Base-by-base conservation (phyloP, 345 rosid species). In the Gynandropsis gynandra region DNA sequence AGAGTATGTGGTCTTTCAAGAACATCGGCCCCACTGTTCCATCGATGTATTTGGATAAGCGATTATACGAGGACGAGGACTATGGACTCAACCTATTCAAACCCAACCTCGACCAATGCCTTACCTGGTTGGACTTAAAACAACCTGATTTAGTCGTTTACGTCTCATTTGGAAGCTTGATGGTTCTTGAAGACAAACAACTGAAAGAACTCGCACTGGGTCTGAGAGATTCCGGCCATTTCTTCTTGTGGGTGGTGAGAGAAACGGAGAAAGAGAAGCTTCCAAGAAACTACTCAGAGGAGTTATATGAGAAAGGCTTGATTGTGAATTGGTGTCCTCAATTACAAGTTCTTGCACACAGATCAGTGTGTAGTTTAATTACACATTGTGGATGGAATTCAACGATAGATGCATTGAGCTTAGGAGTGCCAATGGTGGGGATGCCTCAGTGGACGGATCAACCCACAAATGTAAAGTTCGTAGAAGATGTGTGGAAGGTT, bases 231-330 rank as follows among this genome's bases (percentile, higher is more conserved):
- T 58, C 50, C 50, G 42, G 56, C 55, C 10, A 10, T 44, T 12
- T n/a, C 44, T 77, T 73, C 70, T 43, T 77, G 29, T 74, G 74
- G 79, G 74, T 74, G 12, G 79, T 77, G 16, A 63, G 72, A 31
- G 72, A 59, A 62, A 18, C 72, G 0, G 82, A 76, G 42, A 16
- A 32, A 19, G 39, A 16, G 12, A 76, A 65, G 50, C 67, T 76
- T 21, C 78, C 78, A 0, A 7, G 10, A 13, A 21, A 43, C 14
- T 68, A 70, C 29, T 0, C 39, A 0, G 52, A 68, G 9, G 75
- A 54, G 11, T 43, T 54, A 37, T 39, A 46, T 5, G 56, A 42
- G 5, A 62, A 10, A 14, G 76, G 77, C 5, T 29, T 73, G 29
- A 54, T 73, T 0, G 72, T 65, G 44, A 52, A 18, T 8, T 73